A percentile compares a stretch with the other conserved stretches of the same genome.
Conservation (phyloP, 345 rosid genomes). For the Bruguiera sexangula region DNA sequence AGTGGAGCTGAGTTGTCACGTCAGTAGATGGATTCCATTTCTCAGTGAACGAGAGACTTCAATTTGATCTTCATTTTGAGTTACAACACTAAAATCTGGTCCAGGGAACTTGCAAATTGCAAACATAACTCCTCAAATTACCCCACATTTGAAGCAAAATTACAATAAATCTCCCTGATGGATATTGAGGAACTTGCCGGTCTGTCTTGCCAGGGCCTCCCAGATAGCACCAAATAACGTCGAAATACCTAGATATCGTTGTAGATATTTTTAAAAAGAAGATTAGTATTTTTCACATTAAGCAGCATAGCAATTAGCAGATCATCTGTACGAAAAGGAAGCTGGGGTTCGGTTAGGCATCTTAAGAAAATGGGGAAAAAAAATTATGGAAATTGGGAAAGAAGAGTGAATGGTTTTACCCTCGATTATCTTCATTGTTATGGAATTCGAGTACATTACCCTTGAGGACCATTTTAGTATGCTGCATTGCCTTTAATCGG, state of each 20-base stretch:
- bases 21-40: background rate
- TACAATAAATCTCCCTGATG: too few species aligned
- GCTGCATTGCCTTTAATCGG: too few species aligned
- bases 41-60: conserved; percentile 26
- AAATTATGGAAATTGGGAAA: background rate
- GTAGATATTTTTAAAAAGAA: too few species aligned
- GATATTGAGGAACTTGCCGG: background rate
- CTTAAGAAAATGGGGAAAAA: background rate
- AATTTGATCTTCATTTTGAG: conserved; percentile 20
- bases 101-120: too few species aligned
- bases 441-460: conserved; percentile 12
- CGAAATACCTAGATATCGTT: conserved; percentile 19
- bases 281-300: background rate
- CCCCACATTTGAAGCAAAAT: too few species aligned
- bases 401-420: conserved; percentile 2
- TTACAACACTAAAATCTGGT: conserved; percentile 9
- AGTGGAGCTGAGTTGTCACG: conserved; percentile 39
- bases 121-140: too few species aligned
- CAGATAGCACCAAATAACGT: conserved; percentile 23
- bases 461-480: too few species aligned
- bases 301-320: background rate
- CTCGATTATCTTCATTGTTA: conserved; percentile 9
- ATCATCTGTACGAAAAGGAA: background rate
- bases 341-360: background rate
- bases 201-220: background rate